Percentiles rank a stretch among this genome's conserved stretches.
These are phyloP conservation scores for Yueomyces sinensis DNA, from an alignment of 805 yeast genomes.

Conservation along the genomic window DNA sequence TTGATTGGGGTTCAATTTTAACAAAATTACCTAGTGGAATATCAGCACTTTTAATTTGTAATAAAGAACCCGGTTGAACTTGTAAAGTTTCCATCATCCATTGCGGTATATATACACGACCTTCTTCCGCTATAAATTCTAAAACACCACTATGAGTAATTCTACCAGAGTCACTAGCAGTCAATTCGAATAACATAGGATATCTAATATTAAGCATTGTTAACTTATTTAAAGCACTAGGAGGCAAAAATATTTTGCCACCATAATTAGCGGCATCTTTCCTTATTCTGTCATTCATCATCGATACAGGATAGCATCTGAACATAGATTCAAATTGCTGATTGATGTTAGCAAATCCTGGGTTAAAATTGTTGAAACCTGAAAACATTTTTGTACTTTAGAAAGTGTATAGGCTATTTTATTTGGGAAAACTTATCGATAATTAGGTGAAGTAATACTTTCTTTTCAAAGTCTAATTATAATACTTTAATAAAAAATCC, in stretches of 20 bases:
- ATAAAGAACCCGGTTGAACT: slow-evolving; percentile 65
- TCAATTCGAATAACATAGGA: slow-evolving; percentile 86
- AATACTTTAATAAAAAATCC: too few species aligned
- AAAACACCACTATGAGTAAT: slow-evolving; percentile 86
- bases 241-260: slow-evolving; percentile 91
- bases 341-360: slow-evolving; percentile 22
- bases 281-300: slow-evolving; percentile 69
- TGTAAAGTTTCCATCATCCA: slow-evolving; percentile 87
- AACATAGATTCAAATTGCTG: slow-evolving; percentile 69
- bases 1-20: slow-evolving; percentile 89
- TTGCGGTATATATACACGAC: slow-evolving; percentile 84
- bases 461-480: too few species aligned
- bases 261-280: slow-evolving; percentile 80
- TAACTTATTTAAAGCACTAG: slow-evolving; percentile 77
- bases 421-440: too few species aligned
- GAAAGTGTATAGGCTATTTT: too few species aligned
- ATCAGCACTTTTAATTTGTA: slow-evolving; percentile 64
- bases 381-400: too few species aligned
- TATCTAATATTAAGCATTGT: slow-evolving; percentile 86
- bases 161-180: slow-evolving; percentile 46
- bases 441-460: too few species aligned
- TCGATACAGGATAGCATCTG: slow-evolving; percentile 81
- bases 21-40: slow-evolving; percentile 81
- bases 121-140: slow-evolving; percentile 96
- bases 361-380: slow-evolving; percentile 20